Base-by-base conservation (phyloP, 2,329 filamentous ascomycete genomes). In the Beauveria sp. region DNA sequence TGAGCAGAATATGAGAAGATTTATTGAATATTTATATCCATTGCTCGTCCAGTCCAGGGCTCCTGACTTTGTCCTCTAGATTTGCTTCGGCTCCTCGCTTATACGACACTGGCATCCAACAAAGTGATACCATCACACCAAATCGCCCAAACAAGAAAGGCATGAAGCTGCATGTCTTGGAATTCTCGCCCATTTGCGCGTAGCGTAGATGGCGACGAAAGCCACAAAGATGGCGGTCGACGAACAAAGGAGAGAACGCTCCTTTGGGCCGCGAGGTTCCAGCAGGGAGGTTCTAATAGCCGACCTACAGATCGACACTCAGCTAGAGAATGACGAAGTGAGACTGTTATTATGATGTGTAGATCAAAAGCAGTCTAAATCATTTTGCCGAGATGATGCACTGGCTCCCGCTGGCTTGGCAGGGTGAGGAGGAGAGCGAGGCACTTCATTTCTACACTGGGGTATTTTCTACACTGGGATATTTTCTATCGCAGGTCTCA, bases 1-100 rank as follows among this genome's bases (percentile, higher is more conserved):
- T 57, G 55, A 58, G 55, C 55, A 58, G 37, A 30, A 50, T 58
- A 50, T 58, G 55, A 58, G 55, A 58, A 58, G 55, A 37, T 58
- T 37, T 58, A 41, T 41, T n/a, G 22, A 16, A 12, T 58, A 50
- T 28, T 58, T 58, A 58, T 58, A 58, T 50, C 3, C 22, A 44
- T 44, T 30, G n/a, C 14, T 47, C 43, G 12, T 47, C 12, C 34
- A 14, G 34, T 37, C 14, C 12, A 16, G 14, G 14, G 22, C 22
- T 12, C 4, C 22, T 18, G 44, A 26, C 34, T 40, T 28, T 22
- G 16, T 14, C 34, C 34, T 37, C 34, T 16, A 6, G 34, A 37
- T 16, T 37, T 37, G 34, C 20, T 8, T 30, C 54, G 12, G 44
- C 44, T 12, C 28, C 18, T 58, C 34, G 41, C 40, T 22, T 41